phyloP scores from a whole-genome alignment of 495 filamentous ascomycete genomes.

The Neurospora sp. region DNA sequence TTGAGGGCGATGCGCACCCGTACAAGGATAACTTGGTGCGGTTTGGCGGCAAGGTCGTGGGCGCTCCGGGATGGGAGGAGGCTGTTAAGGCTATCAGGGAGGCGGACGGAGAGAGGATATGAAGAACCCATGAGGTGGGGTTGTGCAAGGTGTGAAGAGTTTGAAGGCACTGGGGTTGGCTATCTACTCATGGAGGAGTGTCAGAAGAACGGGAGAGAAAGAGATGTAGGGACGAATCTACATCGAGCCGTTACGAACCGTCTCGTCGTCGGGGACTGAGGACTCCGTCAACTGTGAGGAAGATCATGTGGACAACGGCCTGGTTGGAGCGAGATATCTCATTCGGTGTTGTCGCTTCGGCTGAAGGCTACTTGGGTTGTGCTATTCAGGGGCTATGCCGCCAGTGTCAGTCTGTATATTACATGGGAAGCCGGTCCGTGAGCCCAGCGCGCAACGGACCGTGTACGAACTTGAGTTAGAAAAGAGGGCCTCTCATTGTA shows the following conservation, averaged over 20 bases:
- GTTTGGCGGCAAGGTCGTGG: slow-evolving; percentile 49
- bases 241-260: background rate
- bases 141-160: background rate
- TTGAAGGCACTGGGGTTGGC: background rate
- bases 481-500: background rate
- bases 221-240: background rate
- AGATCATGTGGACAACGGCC: background rate
- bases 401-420: background rate
- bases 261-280: background rate
- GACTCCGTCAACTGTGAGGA: background rate
- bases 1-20: slow-evolving; percentile 83
- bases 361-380: background rate
- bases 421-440: background rate
- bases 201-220: background rate
- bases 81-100: slow-evolving; percentile 30
- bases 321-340: background rate
- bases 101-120: slow-evolving; percentile 32
- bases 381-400: background rate
- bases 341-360: background rate
- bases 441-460: background rate
- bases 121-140: background rate
- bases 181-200: background rate
- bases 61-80: slow-evolving; percentile 34
- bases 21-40: slow-evolving; percentile 81
- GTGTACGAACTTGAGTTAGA: background rate